Conservation (phyloP, 83 land plant species). For the Larix sibirica region DNA sequence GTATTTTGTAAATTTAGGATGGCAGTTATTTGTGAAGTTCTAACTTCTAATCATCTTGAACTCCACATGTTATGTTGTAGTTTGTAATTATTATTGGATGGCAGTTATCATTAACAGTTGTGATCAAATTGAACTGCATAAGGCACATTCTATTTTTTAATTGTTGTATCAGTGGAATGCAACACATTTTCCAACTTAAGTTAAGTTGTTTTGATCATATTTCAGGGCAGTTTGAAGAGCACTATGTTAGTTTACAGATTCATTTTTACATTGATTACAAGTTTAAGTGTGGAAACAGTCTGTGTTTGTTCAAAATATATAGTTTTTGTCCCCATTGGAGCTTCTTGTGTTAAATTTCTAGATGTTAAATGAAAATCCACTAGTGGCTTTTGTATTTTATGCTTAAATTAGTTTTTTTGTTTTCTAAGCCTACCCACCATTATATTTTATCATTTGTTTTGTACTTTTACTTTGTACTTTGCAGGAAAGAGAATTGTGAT, state of each 20-base stretch:
- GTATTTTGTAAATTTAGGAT: too few species aligned
- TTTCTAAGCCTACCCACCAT: background rate
- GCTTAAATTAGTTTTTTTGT: background rate
- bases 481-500: slow-evolving; percentile 5
- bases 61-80: too few species aligned
- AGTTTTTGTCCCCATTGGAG: background rate
- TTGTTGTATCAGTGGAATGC: background rate
- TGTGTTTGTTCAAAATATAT: background rate
- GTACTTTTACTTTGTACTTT: background rate
- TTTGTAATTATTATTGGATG: too few species aligned
- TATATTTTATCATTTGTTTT: background rate
- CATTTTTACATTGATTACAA: background rate
- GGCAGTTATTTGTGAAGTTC: too few species aligned
- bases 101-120: too few species aligned
- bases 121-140: too few species aligned
- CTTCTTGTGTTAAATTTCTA: background rate
- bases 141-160: background rate
- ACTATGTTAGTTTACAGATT: background rate
- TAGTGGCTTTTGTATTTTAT: background rate
- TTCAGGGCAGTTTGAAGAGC: background rate
- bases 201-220: background rate
- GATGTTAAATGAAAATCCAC: background rate
- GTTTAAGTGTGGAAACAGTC: background rate
- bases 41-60: too few species aligned
- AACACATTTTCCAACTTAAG: background rate